Evolutionary conservation across 2,329 filamentous ascomycete species (phyloP).

Genomic region (Colletotrichum theobromicola): DNA sequence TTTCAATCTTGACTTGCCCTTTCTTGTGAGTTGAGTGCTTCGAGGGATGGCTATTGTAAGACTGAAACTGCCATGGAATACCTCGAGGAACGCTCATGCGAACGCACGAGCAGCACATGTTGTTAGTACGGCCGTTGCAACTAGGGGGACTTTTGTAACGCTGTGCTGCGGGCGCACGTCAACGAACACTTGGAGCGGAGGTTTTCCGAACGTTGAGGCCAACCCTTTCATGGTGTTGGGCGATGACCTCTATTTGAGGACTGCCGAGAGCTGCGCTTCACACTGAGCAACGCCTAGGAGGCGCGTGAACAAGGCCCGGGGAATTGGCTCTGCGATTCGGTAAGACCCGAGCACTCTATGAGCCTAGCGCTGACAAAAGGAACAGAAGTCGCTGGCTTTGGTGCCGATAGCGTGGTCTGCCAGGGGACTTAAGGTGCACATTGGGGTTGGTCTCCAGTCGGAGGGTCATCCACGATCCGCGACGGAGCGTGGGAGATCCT

Average conservation of each 20-base stretch:
- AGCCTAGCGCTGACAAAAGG: background rate
- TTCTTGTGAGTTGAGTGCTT: fast-evolving
- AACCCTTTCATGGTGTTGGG: background rate
- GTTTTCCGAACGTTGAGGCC: background rate
- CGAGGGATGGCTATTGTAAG: background rate
- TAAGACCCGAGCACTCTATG: background rate
- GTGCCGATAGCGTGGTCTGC: background rate
- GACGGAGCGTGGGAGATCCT: background rate
- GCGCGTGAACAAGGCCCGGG: background rate
- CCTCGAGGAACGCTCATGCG: background rate
- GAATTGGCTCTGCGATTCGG: slow-evolving; percentile 1
- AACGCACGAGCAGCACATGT: background rate
- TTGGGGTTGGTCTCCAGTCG: background rate
- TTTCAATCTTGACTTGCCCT: background rate
- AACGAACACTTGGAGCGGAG: background rate
- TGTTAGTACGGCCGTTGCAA: background rate
- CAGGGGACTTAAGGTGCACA: background rate
- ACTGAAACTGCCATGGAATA: background rate
- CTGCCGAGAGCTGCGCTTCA: background rate
- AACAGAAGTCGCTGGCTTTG: background rate
- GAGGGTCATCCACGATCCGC: background rate
- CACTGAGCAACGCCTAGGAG: background rate
- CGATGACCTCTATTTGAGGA: background rate
- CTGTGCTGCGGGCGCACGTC: background rate
- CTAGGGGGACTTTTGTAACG: background rate